phyloP scores from a whole-genome alignment of 2,329 filamentous ascomycete species.

The Alternaria arborescens region DNA sequence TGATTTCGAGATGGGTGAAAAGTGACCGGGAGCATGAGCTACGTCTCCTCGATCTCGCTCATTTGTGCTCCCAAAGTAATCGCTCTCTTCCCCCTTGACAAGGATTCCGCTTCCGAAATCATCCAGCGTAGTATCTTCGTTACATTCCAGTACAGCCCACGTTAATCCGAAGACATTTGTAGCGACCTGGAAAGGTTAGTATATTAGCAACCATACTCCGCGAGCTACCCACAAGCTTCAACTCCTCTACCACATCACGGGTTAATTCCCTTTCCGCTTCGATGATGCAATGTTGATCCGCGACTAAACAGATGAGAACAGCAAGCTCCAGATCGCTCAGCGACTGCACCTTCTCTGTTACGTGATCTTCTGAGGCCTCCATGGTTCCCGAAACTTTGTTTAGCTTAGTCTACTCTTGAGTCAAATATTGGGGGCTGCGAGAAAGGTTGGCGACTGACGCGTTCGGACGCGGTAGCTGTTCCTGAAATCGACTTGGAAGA shows the following conservation, averaged over 20 bases:
- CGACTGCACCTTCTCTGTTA: slow-evolving; percentile 69
- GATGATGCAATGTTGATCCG: slow-evolving; percentile 87
- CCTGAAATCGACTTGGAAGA: background rate
- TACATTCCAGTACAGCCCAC: slow-evolving; percentile 76
- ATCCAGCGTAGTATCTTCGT: slow-evolving; percentile 76
- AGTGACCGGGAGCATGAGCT: slow-evolving; percentile 16
- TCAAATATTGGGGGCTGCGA: background rate
- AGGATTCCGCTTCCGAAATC: slow-evolving; percentile 80
- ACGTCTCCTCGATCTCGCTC: slow-evolving; percentile 26
- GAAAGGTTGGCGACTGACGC: background rate
- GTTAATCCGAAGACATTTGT: slow-evolving; percentile 76
- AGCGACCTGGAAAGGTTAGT: slow-evolving; percentile 64
- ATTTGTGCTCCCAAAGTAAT: slow-evolving; percentile 31
- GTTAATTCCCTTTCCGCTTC: slow-evolving; percentile 71
- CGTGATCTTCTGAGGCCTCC: background rate
- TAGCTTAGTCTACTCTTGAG: background rate
- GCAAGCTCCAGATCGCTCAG: slow-evolving; percentile 91
- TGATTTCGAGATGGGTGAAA: slow-evolving; percentile 29
- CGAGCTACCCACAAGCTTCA: slow-evolving; percentile 68
- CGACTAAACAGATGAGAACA: slow-evolving; percentile 79
- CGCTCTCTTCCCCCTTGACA: slow-evolving; percentile 43
- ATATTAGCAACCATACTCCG: background rate
- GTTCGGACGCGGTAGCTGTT: background rate
- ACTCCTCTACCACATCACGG: slow-evolving; percentile 75
- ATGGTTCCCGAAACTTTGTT: background rate